Conservation (phyloP, 495 filamentous ascomycete genomes). For the Tuber melanosporum region DNA sequence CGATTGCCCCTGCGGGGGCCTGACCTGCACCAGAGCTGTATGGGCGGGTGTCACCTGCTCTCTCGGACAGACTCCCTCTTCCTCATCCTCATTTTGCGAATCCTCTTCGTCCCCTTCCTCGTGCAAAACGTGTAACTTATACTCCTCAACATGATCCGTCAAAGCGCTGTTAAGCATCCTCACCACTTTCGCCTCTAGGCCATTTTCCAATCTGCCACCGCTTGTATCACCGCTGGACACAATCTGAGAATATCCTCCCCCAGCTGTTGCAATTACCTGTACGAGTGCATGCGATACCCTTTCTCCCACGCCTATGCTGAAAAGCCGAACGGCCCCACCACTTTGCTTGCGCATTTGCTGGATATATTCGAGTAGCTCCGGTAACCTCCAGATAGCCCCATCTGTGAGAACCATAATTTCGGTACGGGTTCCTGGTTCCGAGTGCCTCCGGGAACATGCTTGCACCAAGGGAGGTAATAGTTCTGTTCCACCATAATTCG, state of each 20-base stretch:
- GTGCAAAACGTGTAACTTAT: conserved; percentile 56
- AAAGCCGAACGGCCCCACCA: conserved; percentile 53
- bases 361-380: conserved; percentile 50
- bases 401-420: conserved; percentile 64
- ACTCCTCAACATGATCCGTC: conserved; percentile 55
- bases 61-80: conserved; percentile 54
- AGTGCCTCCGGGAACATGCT: conserved; percentile 14
- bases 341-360: conserved; percentile 47
- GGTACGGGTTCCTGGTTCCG: conserved; percentile 48
- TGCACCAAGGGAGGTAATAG: conserved; percentile 52
- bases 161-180: conserved; percentile 63
- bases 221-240: conserved; percentile 50
- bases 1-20: conserved; percentile 16
- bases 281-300: conserved; percentile 58
- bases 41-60: conserved; percentile 42
- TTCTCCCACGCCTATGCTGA: conserved; percentile 59
- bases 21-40: background rate
- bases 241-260: conserved; percentile 58
- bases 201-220: conserved; percentile 11
- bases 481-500: conserved; percentile 59
- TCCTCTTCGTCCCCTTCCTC: conserved; percentile 36
- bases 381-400: conserved; percentile 58
- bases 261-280: conserved; percentile 59
- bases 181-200: conserved; percentile 55
- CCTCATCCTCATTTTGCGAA: conserved; percentile 47